Conservation (phyloP, 176 grass and related monocot species). For the Avena atlantica region DNA sequence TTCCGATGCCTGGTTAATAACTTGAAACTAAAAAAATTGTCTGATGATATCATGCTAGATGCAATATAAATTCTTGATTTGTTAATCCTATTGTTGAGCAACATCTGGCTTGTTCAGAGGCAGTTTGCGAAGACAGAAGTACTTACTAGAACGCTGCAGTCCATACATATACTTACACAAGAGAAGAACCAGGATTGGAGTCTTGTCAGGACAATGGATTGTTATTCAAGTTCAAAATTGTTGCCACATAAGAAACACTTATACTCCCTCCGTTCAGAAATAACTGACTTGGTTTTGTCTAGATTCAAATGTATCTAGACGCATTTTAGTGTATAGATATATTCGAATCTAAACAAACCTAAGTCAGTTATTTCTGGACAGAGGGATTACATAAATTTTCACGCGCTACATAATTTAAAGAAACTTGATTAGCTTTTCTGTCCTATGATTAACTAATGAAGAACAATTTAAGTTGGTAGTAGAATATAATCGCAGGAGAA, state of each 20-base stretch:
- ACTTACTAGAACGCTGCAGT: too few relatives aligned
- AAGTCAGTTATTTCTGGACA: too few relatives aligned
- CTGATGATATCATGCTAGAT: conserved; percentile 4
- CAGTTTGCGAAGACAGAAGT: too few relatives aligned
- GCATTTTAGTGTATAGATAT: too few relatives aligned
- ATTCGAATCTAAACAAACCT: too few relatives aligned
- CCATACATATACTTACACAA: background rate
- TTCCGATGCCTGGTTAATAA: background rate
- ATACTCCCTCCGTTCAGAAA: background rate
- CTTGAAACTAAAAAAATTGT: background rate
- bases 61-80: too few relatives aligned
- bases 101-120: background rate
- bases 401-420: background rate
- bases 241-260: background rate
- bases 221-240: background rate
- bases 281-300: too few relatives aligned
- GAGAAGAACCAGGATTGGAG: background rate
- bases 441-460: background rate
- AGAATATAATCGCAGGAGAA: background rate
- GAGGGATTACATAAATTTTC: background rate
- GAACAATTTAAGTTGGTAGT: conserved; percentile 12
- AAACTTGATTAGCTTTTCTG: background rate
- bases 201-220: background rate
- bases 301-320: too few relatives aligned
- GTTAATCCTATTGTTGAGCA: background rate